Evolutionary conservation across 2,329 filamentous ascomycete species (phyloP).

Genomic region (Penicillium oxalicum): DNA sequence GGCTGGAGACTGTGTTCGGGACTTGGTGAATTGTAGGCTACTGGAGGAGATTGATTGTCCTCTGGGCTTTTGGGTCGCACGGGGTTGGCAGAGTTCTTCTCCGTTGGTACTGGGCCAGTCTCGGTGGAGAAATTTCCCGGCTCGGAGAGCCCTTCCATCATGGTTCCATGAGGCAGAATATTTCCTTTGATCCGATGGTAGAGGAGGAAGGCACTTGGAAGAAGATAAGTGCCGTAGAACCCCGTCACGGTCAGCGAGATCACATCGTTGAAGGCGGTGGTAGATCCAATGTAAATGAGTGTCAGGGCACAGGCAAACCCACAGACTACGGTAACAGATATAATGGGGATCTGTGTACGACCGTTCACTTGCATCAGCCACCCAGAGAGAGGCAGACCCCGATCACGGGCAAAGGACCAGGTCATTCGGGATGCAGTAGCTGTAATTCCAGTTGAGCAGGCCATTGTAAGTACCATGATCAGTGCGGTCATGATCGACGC

Average conservation of each 20-base stretch:
- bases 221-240: slow-evolving; percentile 34
- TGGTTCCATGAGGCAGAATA: slow-evolving; percentile 35
- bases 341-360: slow-evolving; percentile 13
- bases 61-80: slow-evolving; percentile 14
- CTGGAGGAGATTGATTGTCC: background rate
- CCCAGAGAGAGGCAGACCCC: slow-evolving; percentile 26
- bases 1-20: slow-evolving; percentile 17
- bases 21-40: background rate
- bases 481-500: slow-evolving; percentile 26
- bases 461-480: slow-evolving; percentile 28
- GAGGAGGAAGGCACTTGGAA: slow-evolving; percentile 28
- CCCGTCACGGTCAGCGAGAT: slow-evolving; percentile 29
- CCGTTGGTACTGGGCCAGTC: slow-evolving; percentile 4
- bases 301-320: slow-evolving; percentile 18
- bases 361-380: slow-evolving; percentile 13
- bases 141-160: slow-evolving; percentile 19
- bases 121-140: background rate
- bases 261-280: slow-evolving; percentile 19
- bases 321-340: slow-evolving; percentile 17
- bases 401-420: slow-evolving; percentile 31
- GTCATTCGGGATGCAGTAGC: slow-evolving; percentile 29
- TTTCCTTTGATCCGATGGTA: slow-evolving; percentile 32
- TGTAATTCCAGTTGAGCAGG: slow-evolving; percentile 27
- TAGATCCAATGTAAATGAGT: slow-evolving; percentile 21
- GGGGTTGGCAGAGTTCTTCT: slow-evolving; percentile 12